Percentiles rank a stretch among this genome's conserved stretches.
Evolutionary conservation across 1,284 basidiomycete species (phyloP).

Genomic region (Pseudozyma hubeiensis): DNA sequence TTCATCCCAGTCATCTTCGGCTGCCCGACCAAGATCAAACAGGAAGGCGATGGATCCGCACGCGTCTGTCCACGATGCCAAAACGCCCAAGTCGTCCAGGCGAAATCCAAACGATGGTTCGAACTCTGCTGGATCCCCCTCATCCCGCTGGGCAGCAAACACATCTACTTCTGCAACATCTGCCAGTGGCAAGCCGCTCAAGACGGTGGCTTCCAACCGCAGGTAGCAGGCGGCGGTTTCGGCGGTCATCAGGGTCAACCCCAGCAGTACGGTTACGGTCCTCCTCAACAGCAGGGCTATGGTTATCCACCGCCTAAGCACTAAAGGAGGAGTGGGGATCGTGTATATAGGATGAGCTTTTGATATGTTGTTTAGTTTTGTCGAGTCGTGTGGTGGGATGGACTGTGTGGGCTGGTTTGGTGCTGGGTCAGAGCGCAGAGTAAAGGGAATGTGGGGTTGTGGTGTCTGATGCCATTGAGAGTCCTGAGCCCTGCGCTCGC

Average conservation of each 20-base stretch:
- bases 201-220: conserved; percentile 61
- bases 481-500: too few relatives aligned
- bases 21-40: conserved; percentile 66
- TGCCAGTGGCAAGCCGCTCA: conserved; percentile 63
- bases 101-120: conserved; percentile 64
- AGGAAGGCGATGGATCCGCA: conserved; percentile 60
- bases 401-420: too few relatives aligned
- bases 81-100: conserved; percentile 65
- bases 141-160: conserved; percentile 57
- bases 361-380: neutral
- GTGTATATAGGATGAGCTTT: neutral
- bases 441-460: too few relatives aligned
- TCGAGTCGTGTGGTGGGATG: too few relatives aligned
- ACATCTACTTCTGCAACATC: conserved; percentile 65
- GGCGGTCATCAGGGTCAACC: conserved; percentile 46
- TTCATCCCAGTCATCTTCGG: conserved; percentile 65
- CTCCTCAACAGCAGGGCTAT: conserved; percentile 30
- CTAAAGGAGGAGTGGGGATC: neutral
- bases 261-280: conserved; percentile 54
- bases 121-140: conserved; percentile 67
- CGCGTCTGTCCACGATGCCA: conserved; percentile 66
- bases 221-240: conserved; percentile 40
- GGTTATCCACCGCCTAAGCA: conserved; percentile 58
- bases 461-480: too few relatives aligned
- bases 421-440: too few relatives aligned